These are phyloP conservation scores for Megacollybia marginata DNA, from an alignment of 768 basidiomycete species.

Conservation along the genomic window DNA sequence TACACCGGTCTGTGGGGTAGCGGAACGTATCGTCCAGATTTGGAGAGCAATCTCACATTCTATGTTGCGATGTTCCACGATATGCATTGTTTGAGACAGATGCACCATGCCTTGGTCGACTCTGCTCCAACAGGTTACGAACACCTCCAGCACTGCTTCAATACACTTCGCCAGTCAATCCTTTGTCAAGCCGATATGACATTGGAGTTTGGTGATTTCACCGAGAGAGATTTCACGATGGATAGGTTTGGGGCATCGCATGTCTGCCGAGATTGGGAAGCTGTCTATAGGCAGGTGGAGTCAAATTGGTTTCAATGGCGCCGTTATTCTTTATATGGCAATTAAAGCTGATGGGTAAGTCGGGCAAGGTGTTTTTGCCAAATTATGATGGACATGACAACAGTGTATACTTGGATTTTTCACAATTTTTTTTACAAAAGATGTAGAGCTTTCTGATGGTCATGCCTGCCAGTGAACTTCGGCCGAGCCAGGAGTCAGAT, in stretches of 20 bases:
- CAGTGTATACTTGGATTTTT: too few relatives aligned
- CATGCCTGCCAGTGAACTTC: too few relatives aligned
- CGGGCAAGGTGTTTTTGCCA: too few relatives aligned
- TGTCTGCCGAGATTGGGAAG: slow-evolving; percentile 18
- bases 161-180: slow-evolving; percentile 13
- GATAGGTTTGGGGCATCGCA: slow-evolving; percentile 15
- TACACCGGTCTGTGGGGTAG: not conserved
- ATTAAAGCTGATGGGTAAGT: too few relatives aligned
- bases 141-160: slow-evolving; percentile 16
- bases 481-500: too few relatives aligned
- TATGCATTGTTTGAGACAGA: slow-evolving; percentile 23
- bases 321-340: too few relatives aligned
- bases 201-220: slow-evolving; percentile 12
- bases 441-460: too few relatives aligned
- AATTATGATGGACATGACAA: too few relatives aligned
- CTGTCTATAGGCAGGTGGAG: slow-evolving; percentile 10
- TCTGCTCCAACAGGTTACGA: slow-evolving; percentile 4
- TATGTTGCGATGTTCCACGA: slow-evolving; percentile 25
- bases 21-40: not conserved
- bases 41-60: slow-evolving; percentile 14
- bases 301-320: too few relatives aligned
- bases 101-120: slow-evolving; percentile 7
- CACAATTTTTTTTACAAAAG: too few relatives aligned
- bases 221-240: slow-evolving; percentile 7
- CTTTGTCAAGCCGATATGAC: slow-evolving; percentile 14